Evolutionary conservation across 1,139 yeast genomes (phyloP).

Genomic region (Nakaseomyces kungkrabaensis): DNA sequence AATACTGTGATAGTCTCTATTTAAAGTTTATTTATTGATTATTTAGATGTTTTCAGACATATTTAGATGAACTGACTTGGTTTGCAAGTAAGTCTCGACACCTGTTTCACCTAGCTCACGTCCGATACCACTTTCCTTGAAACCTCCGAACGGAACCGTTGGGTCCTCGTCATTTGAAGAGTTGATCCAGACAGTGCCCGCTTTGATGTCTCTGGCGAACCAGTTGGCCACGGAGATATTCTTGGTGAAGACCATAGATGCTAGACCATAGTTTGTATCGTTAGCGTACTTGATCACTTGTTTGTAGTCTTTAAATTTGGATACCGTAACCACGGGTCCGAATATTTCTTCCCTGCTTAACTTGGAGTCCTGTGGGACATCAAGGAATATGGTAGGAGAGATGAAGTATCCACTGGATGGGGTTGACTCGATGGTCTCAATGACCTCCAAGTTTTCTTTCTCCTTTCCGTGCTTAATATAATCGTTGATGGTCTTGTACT

Average conservation of each 20-base stretch:
- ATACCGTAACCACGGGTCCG: constrained; percentile 83
- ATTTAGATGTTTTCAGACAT: constrained; percentile 6
- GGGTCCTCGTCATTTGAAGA: constrained; percentile 71
- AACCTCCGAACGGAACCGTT: constrained; percentile 76
- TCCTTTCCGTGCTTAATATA: constrained; percentile 60
- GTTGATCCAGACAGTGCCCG: constrained; percentile 85
- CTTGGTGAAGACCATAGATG: constrained; percentile 69
- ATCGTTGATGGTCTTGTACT: constrained; percentile 41
- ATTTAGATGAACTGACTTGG: constrained; percentile 71
- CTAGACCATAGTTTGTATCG: constrained; percentile 65
- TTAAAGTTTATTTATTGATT: not conserved
- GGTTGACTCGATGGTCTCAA: constrained; percentile 18
- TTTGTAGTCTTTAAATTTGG: constrained; percentile 59
- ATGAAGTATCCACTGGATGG: constrained; percentile 47
- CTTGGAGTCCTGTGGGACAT: constrained; percentile 48
- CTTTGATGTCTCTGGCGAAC: constrained; percentile 55
- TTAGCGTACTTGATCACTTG: constrained; percentile 68
- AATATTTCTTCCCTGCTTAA: constrained; percentile 69
- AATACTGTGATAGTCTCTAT: not conserved
- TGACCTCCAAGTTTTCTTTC: constrained; percentile 35
- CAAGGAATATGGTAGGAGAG: constrained; percentile 59
- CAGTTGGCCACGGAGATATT: constrained; percentile 50
- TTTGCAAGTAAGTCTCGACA: constrained; percentile 62
- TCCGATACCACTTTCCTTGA: constrained; percentile 77
- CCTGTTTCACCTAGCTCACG: constrained; percentile 85